Conservation (phyloP, 371 early-diverging fungal species). For the Saksenaea oblongispora region DNA sequence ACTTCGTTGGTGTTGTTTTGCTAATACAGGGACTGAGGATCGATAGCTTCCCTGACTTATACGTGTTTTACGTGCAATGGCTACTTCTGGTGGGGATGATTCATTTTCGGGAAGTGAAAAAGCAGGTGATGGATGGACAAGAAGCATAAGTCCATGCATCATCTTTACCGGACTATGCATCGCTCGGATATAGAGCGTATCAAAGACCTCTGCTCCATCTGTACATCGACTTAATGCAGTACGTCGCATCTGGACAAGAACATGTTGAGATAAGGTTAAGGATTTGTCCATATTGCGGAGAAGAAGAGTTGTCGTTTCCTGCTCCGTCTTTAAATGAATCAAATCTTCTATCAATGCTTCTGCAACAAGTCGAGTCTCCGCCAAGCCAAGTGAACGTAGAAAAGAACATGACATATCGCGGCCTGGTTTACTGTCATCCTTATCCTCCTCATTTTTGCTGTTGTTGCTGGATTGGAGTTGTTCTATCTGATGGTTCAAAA, state of each 20-base stretch:
- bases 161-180: conserved; percentile 14
- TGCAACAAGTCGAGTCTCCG: conserved; percentile 31
- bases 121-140: neutral
- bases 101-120: neutral
- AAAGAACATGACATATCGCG: conserved; percentile 36
- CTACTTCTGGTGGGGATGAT: neutral
- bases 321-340: conserved; percentile 21
- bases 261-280: conserved; percentile 13
- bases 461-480: conserved; percentile 2
- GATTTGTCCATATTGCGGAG: conserved; percentile 13
- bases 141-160: conserved; percentile 9
- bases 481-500: conserved; percentile 18
- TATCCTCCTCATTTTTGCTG: conserved; percentile 9
- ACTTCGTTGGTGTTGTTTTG: neutral
- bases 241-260: conserved; percentile 17
- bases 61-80: neutral
- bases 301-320: conserved; percentile 1
- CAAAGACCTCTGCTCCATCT: conserved; percentile 1
- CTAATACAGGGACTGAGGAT: neutral
- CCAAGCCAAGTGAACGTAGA: conserved; percentile 28
- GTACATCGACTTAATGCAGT: neutral
- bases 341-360: conserved; percentile 37
- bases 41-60: neutral
- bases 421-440: conserved; percentile 1
- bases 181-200: conserved; percentile 5